Conservation (phyloP, 1,284 basidiomycete genomes). For the Coniferiporia weirii region DNA sequence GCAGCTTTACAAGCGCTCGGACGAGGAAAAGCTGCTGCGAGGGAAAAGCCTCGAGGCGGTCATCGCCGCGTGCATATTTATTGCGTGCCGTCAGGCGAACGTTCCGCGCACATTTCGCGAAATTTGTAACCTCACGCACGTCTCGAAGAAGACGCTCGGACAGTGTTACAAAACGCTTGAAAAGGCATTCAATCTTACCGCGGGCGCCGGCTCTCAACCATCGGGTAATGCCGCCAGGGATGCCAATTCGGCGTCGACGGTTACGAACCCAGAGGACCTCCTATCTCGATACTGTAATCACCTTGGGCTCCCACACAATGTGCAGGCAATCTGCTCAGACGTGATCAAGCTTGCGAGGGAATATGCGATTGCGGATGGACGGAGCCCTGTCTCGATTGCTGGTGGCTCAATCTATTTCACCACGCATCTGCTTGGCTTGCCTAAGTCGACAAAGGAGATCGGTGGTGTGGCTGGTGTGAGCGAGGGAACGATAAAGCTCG, state of each 20-base stretch:
- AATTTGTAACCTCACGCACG: slow-evolving; percentile 89
- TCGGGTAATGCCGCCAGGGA: slow-evolving; percentile 27
- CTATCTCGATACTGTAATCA: slow-evolving; percentile 95
- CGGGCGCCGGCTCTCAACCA: slow-evolving; percentile 46
- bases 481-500: slow-evolving; percentile 92
- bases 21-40: slow-evolving; percentile 89
- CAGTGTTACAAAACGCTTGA: slow-evolving; percentile 94
- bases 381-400: slow-evolving; percentile 94
- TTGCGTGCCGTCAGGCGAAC: slow-evolving; percentile 91
- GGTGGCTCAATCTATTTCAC: slow-evolving; percentile 95
- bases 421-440: slow-evolving; percentile 71
- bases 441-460: slow-evolving; percentile 80
- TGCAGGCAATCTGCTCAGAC: slow-evolving; percentile 81
- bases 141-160: slow-evolving; percentile 92
- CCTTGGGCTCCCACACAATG: slow-evolving; percentile 78
- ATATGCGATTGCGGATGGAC: slow-evolving; percentile 85
- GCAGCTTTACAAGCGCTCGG: slow-evolving; percentile 94
- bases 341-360: slow-evolving; percentile 81
- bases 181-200: slow-evolving; percentile 85
- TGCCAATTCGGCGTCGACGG: slow-evolving; percentile 35
- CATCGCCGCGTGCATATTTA: slow-evolving; percentile 97
- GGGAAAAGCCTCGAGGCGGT: slow-evolving; percentile 92
- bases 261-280: slow-evolving; percentile 74
- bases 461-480: slow-evolving; percentile 95
- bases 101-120: slow-evolving; percentile 95